Base-by-base conservation (phyloP, 352 stramenopile genomes). In the Pythium coloratum region DNA sequence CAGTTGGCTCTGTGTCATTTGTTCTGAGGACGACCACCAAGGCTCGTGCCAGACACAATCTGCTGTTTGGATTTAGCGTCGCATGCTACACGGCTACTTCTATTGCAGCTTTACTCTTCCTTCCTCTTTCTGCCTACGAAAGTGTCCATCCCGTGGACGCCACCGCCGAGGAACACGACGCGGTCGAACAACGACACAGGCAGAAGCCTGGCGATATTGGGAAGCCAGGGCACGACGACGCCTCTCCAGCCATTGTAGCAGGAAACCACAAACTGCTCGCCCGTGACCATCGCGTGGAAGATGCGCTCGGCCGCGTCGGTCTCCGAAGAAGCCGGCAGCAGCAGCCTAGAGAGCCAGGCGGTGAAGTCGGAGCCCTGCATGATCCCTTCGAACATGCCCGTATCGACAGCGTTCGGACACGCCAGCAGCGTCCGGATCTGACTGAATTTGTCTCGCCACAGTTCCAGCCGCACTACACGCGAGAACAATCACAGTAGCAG, bases 371-470 rank as follows among this genome's bases (percentile, higher is more conserved):
- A 51, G 12, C 76, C 77, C 30, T 73, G 36, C 46, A 89, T 73
- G 38, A 77, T 78, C 0, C 87, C 85, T 6, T 67, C 68, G 63
- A 95, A 95, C 87, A 95, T 95, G 9, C 82, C 81, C 32, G 83
- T 94, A 56, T 89, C 72, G 32, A 95, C 76, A 28, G 75, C 81
- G 42, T 78, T 84, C 20, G 87, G 87, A 30, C 85, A 95, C 26
- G 92, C 83, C 42, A 95, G 64, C 57, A 95, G 73, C 60, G 82
- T 93, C 57, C 70, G 76, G 60, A 95, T 80, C 47, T 83, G 76
- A 42, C 58, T 72, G 59, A 84, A 59, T 36, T 77, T 74, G 62
- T 90, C 76, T 7, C 73, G 78, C 74, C 80, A 85, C 18, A 94
- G 71, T 71, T 95, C 87, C 73, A 95, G 68, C 0, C 82, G 82